Evolutionary conservation across 1,284 basidiomycete genomes (phyloP).

Genomic region (Malassezia sympodialis): DNA sequence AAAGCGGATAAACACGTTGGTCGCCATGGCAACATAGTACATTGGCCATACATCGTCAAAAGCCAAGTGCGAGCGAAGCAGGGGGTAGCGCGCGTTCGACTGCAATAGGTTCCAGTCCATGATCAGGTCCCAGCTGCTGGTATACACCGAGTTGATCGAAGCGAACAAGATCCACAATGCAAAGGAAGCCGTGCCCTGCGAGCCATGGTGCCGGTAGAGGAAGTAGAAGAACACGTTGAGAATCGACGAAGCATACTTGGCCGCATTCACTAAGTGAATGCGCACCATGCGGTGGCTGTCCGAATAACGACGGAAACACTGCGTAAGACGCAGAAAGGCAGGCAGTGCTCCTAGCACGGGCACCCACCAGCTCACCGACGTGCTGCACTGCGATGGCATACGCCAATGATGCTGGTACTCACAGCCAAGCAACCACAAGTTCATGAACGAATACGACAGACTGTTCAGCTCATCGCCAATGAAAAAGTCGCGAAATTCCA

Average conservation of each 20-base stretch:
- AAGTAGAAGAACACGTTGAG: conserved; percentile 43
- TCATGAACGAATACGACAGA: conserved; percentile 47
- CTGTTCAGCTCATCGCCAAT: conserved; percentile 48
- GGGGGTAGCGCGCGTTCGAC: conserved; percentile 55
- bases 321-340: conserved; percentile 64
- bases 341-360: conserved; percentile 58
- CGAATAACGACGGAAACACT: conserved; percentile 72
- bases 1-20: conserved; percentile 68
- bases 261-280: conserved; percentile 76
- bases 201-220: conserved; percentile 38
- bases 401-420: conserved; percentile 53
- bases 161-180: conserved; percentile 54
- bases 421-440: conserved; percentile 58
- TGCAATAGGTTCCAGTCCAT: conserved; percentile 59
- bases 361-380: conserved; percentile 39
- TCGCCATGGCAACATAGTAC: conserved; percentile 53
- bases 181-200: conserved; percentile 10
- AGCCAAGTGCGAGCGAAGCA: conserved; percentile 63
- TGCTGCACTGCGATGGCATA: conserved; percentile 26
- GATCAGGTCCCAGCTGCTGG: conserved; percentile 62
- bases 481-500: conserved; percentile 48
- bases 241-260: conserved; percentile 41
- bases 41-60: conserved; percentile 28
- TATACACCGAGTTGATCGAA: conserved; percentile 61
- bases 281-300: conserved; percentile 58